Percentiles rank a stretch among this genome's conserved stretches.
Evolutionary conservation across 306 rosid species (phyloP).

Genomic region (Betula pendula): DNA sequence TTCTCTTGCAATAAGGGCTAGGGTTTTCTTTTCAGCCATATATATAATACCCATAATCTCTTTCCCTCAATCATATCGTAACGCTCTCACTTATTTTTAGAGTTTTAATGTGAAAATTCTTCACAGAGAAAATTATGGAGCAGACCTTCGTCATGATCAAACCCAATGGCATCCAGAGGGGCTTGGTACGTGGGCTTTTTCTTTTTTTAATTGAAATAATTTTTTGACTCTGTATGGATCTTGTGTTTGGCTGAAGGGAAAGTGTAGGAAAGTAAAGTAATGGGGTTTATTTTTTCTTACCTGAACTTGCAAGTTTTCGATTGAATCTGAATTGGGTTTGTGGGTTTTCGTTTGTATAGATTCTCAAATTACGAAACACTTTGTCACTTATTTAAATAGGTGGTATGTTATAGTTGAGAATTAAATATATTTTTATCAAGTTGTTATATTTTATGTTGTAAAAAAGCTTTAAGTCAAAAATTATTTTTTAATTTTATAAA

Average conservation of each 20-base stretch:
- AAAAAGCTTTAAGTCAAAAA: too few species aligned
- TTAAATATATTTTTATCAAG: too few species aligned
- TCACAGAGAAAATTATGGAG: slow-evolving; percentile 50
- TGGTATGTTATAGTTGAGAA: too few species aligned
- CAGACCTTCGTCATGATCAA: slow-evolving; percentile 88
- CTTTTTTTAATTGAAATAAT: not conserved
- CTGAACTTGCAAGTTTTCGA: not conserved
- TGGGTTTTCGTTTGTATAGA: not conserved
- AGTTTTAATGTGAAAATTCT: not conserved
- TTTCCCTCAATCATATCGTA: not conserved
- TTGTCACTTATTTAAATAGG: too few species aligned
- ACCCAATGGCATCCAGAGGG: slow-evolving; percentile 93
- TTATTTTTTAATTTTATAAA: too few species aligned
- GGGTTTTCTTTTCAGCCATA: slow-evolving; percentile 16
- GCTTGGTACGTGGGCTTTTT: slow-evolving; percentile 49
- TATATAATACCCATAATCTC: not conserved
- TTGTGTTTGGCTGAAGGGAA: slow-evolving; percentile 12
- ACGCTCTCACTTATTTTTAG: not conserved
- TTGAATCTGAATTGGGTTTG: not conserved
- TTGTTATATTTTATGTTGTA: too few species aligned
- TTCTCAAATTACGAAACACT: too few species aligned
- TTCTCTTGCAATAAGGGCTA: slow-evolving; percentile 25
- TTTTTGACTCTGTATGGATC: not conserved
- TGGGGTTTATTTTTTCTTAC: not conserved
- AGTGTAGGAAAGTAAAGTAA: not conserved